These are phyloP conservation scores for Termitomyces sp. DNA, from an alignment of 768 basidiomycete species.

Conservation along the genomic window DNA sequence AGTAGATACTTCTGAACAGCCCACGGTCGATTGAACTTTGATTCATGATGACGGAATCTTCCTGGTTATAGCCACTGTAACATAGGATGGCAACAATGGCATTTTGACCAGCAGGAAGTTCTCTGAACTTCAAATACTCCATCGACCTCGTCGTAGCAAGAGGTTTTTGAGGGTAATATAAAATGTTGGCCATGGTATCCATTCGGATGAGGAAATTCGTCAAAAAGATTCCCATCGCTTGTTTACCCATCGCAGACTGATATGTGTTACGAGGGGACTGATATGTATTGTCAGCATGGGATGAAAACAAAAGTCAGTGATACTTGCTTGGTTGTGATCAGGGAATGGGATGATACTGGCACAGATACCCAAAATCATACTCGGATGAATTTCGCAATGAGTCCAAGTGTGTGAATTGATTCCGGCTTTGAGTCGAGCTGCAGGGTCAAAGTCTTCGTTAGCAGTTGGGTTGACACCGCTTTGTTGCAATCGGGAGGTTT, in stretches of 20 bases:
- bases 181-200: slow-evolving; percentile 99
- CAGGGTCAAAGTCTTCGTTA: slow-evolving; percentile 82
- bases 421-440: slow-evolving; percentile 82
- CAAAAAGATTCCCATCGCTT: slow-evolving; percentile 98
- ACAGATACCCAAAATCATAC: slow-evolving; percentile 98
- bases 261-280: slow-evolving; percentile 99
- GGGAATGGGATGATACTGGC: slow-evolving; percentile 99
- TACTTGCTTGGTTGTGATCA: slow-evolving; percentile 93
- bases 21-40: slow-evolving; percentile 98
- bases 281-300: slow-evolving; percentile 8
- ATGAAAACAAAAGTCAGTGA: not conserved
- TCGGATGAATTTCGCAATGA: slow-evolving; percentile 98
- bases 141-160: slow-evolving; percentile 98
- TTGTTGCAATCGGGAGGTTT: slow-evolving; percentile 71
- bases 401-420: slow-evolving; percentile 92
- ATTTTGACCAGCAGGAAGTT: slow-evolving; percentile 98
- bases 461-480: slow-evolving; percentile 53
- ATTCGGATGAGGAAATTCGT: slow-evolving; percentile 98
- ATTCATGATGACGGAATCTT: slow-evolving; percentile 99
- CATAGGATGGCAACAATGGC: slow-evolving; percentile 98
- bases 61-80: slow-evolving; percentile 99
- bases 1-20: slow-evolving; percentile 97
- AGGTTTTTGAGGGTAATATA: slow-evolving; percentile 99
- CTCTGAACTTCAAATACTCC: slow-evolving; percentile 99
- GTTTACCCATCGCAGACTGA: slow-evolving; percentile 99